A percentile compares a stretch with the other conserved stretches of the same genome.
These are phyloP conservation scores for Ophiostoma novo-ulmi DNA, from an alignment of 2,329 filamentous ascomycete species.

Conservation along the genomic window DNA sequence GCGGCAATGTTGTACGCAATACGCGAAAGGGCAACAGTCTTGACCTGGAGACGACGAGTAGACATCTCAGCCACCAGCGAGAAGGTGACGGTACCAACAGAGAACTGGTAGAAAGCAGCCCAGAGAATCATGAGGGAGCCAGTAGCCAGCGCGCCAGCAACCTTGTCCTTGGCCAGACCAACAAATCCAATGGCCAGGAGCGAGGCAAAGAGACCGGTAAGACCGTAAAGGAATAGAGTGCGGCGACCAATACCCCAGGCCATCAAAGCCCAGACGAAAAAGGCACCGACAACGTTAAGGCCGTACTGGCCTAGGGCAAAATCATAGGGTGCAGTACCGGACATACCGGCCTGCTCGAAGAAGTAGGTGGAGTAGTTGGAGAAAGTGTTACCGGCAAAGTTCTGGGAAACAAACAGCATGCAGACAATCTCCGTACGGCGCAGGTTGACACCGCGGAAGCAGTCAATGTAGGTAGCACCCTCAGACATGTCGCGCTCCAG, in stretches of 20 bases:
- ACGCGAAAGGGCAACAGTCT: conserved; percentile 43
- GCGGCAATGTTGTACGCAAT: conserved; percentile 45
- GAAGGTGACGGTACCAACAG: conserved; percentile 36
- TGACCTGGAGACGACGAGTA: conserved; percentile 42
- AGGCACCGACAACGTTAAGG: conserved; percentile 48
- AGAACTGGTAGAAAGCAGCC: conserved; percentile 43
- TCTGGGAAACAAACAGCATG: conserved; percentile 34
- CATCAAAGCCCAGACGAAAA: conserved; percentile 49
- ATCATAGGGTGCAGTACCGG: conserved; percentile 35
- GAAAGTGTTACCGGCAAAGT: conserved; percentile 44
- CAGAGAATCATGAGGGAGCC: conserved; percentile 45
- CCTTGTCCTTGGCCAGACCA: conserved; percentile 34
- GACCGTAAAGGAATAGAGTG: conserved; percentile 35
- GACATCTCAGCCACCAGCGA: conserved; percentile 40
- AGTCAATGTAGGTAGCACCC: conserved; percentile 49
- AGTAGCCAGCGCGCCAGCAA: conserved; percentile 44
- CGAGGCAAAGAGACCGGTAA: conserved; percentile 35
- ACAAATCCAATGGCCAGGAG: conserved; percentile 40
- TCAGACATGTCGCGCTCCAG: conserved; percentile 49
- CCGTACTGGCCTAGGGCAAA: conserved; percentile 46
- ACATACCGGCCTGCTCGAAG: conserved; percentile 41
- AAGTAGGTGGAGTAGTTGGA: conserved; percentile 40
- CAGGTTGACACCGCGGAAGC: conserved; percentile 45
- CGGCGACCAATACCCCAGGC: conserved; percentile 43
- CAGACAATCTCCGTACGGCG: conserved; percentile 51